Base-by-base conservation (phyloP, 176 grass and related monocot genomes). In the Dactylis glomerata region DNA sequence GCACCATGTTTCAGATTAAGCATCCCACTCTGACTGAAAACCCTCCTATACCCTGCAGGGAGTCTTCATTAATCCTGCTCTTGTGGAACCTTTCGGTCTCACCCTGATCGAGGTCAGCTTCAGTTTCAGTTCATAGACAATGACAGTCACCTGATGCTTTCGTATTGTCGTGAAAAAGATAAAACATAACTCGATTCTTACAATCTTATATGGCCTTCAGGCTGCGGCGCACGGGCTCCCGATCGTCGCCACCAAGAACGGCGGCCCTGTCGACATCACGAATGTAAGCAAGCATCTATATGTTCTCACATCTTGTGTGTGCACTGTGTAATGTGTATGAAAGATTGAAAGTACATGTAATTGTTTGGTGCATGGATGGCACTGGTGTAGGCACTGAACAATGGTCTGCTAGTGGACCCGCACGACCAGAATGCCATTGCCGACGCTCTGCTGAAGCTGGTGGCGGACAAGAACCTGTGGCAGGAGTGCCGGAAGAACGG, bases 51-150 rank as follows among this genome's bases (percentile, higher is more conserved):
- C 22, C 13, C 31, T 88, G 38, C 80, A 96, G 96, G 96, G 96
- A 45, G 96, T 98, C 63, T 98, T 98, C 77, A 98, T 98, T 72
- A 98, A 98, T 85, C 93, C 96, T 71, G 96, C 96, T 89, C 93
- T 98, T 16, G 96, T 98, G 14, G 96, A 98, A 64, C 96, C 96
- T 20, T 98, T 98, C 64, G 96, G 96, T 68, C 96, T 98, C 70
- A 98, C 96, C 80, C 82, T 98, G 68, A 98, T 98, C 9, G 96
- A 98, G 93, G 96, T 98, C 31, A 84, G 56, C 7, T 81, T 75
- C 15, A 45, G 27, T 6, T 77, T 49, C 12, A 51, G 58, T 68
- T 69, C 11, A 51, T 20, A 76, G 17, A 42, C 33, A 76, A 63
- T 57, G 44, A 40, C 34, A 77, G 38, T 58, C 44, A 32, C 20